Conservation (phyloP, 2,329 filamentous ascomycete species). For the Tolypocladium tundrense region DNA sequence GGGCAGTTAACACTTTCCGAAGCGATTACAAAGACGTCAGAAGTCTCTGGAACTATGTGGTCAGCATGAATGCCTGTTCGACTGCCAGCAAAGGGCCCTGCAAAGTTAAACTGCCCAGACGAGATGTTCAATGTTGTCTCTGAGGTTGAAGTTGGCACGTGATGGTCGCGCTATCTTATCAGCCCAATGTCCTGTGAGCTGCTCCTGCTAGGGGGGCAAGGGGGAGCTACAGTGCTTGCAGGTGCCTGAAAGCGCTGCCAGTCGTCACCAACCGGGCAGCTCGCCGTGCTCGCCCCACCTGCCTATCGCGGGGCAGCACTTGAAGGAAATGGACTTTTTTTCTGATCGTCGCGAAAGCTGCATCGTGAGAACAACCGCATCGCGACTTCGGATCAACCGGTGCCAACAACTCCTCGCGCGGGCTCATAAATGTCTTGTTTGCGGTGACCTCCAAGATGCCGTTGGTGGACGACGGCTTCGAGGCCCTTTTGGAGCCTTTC, state of each 20-base stretch:
- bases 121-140: not conserved
- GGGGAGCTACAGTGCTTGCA: not conserved
- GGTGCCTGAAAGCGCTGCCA: not conserved
- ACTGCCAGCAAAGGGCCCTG: not conserved
- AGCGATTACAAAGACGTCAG: too few species aligned
- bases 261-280: not conserved
- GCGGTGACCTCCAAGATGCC: constrained; percentile 35
- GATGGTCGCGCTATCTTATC: not conserved
- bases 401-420: not conserved
- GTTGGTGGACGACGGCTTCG: constrained; percentile 51
- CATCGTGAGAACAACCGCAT: not conserved
- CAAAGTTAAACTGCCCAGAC: too few species aligned
- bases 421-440: constrained; percentile 14
- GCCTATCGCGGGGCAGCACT: not conserved
- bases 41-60: too few species aligned
- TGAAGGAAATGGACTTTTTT: not conserved
- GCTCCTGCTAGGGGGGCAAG: too few species aligned
- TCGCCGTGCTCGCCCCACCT: not conserved
- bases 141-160: not conserved
- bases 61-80: not conserved
- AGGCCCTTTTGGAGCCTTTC: constrained; percentile 56
- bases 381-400: not conserved
- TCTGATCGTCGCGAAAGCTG: not conserved
- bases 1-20: too few species aligned
- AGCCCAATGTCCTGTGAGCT: not conserved